These are phyloP conservation scores for Biscogniauxia sp. DNA, from an alignment of 2,329 filamentous ascomycete species.

Conservation along the genomic window DNA sequence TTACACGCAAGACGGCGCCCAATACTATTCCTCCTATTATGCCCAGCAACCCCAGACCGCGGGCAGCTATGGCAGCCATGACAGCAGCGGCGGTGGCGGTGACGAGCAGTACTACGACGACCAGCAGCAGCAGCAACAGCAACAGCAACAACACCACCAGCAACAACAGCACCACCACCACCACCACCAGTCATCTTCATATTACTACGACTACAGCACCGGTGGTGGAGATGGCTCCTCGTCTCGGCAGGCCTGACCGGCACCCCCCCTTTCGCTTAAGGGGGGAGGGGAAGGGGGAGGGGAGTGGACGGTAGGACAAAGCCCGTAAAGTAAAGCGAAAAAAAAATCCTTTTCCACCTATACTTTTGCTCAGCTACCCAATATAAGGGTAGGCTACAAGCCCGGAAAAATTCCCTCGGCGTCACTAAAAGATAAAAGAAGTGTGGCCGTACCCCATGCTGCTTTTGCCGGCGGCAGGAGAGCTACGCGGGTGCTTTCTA, in stretches of 20 bases:
- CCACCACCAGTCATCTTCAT: constrained; percentile 10
- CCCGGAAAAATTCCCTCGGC: no score
- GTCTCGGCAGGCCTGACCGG: constrained; percentile 11
- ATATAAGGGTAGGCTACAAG: no score
- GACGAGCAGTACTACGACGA: constrained; percentile 9
- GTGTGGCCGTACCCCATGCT: no score
- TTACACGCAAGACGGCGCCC: constrained; percentile 16
- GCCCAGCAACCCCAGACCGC: constrained; percentile 11
- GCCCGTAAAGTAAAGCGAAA: no score
- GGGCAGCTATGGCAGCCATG: constrained; percentile 15
- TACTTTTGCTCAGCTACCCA: no score
- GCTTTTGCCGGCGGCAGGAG: no score
- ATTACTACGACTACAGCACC: constrained; percentile 23
- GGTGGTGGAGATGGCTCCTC: constrained; percentile 18
- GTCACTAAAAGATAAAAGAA: no score
- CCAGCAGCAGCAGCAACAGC: constrained; percentile 9
- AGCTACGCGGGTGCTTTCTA: no score
- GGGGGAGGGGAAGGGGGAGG: no score
- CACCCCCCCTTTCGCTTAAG: no score
- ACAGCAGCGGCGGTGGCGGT: constrained; percentile 25
- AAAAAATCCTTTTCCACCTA: no score
- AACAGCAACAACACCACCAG: background rate
- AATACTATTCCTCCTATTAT: constrained; percentile 31
- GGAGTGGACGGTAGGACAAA: no score
- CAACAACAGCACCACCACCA: constrained; percentile 9